phyloP scores from a whole-genome alignment of 257 asterid genomes.

The Catharanthus roseus region DNA sequence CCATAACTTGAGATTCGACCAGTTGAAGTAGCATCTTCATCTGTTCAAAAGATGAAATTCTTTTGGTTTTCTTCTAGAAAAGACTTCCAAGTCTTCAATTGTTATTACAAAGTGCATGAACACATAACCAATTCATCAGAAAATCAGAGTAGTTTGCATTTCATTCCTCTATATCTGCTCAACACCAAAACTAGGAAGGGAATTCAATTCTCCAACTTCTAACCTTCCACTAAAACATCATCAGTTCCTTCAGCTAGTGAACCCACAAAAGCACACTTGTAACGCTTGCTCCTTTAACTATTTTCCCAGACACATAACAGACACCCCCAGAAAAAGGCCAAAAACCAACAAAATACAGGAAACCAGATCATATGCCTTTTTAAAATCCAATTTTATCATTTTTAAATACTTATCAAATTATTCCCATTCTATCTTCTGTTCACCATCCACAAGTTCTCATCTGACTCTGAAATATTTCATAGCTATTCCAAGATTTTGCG shows the following conservation, averaged over 20 bases:
- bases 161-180: neutral
- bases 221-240: too few species aligned
- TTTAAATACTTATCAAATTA: neutral
- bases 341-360: neutral
- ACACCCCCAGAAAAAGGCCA: neutral
- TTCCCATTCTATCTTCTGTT: neutral
- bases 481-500: neutral
- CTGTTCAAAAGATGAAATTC: too few species aligned
- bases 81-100: neutral
- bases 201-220: neutral
- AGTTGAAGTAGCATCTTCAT: too few species aligned
- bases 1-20: neutral
- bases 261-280: neutral
- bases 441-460: neutral
- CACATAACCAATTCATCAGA: too few species aligned
- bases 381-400: neutral
- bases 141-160: neutral
- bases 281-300: neutral
- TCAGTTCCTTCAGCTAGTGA: neutral
- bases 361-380: neutral
- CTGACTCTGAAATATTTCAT: neutral
- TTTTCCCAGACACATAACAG: too few species aligned
- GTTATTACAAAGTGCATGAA: neutral
- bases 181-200: neutral
- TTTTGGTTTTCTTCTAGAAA: too few species aligned